A percentile compares a stretch with the other conserved stretches of the same genome.
These are phyloP conservation scores for Deakozyma indianensis DNA, from an alignment of 805 yeast species.

Conservation along the genomic window DNA sequence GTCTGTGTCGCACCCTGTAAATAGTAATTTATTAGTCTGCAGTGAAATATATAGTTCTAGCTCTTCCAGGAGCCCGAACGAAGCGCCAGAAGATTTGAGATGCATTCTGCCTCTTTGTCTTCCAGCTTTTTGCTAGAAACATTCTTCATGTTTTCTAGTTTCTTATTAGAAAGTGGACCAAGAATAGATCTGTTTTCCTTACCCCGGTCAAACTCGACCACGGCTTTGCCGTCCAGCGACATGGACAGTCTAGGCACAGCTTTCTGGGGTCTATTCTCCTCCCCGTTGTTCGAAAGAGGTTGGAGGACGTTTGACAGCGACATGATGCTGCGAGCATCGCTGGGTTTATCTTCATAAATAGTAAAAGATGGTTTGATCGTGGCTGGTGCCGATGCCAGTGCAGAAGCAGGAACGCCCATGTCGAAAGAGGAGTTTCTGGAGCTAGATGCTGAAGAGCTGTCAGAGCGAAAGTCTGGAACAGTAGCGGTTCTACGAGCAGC, in stretches of 20 bases:
- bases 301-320: background rate
- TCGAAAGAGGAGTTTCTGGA: background rate
- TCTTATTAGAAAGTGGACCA: background rate
- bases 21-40: no score
- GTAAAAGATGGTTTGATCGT: background rate
- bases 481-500: conserved; percentile 3
- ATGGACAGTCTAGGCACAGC: conserved; percentile 15
- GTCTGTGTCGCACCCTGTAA: no score
- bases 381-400: background rate
- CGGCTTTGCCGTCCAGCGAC: conserved; percentile 27
- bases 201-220: conserved; percentile 15
- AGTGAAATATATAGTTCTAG: no score
- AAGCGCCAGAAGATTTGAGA: conserved; percentile 20
- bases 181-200: background rate
- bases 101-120: conserved; percentile 21
- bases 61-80: conserved; percentile 17
- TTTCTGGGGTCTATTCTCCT: background rate
- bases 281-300: background rate
- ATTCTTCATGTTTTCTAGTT: no score
- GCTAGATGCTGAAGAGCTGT: background rate
- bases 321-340: background rate
- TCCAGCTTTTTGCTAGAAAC: background rate
- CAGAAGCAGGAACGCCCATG: conserved; percentile 3
- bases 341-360: conserved; percentile 3
- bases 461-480: background rate